Percentiles rank a stretch among this genome's conserved stretches.
Conservation (phyloP, 140 eudicot species). For the Stevia rebaudiana region DNA sequence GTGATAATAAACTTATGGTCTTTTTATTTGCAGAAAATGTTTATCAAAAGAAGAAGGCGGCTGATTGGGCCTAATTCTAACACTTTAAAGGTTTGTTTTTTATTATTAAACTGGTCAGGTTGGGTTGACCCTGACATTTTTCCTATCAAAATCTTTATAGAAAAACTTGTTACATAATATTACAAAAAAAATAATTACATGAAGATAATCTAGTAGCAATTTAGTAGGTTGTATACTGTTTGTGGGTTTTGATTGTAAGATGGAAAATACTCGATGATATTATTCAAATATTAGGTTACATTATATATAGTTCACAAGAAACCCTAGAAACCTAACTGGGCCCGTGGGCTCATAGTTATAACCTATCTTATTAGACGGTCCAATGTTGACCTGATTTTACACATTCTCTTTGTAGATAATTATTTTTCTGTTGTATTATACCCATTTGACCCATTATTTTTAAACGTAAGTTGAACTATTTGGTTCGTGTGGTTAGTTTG, state of each 20-base stretch:
- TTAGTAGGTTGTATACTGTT: neutral
- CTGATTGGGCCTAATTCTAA: constrained; percentile 77
- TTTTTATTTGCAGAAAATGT: constrained; percentile 60
- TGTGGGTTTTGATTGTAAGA: neutral
- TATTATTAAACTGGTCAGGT: neutral
- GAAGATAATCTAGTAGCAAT: neutral
- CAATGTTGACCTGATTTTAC: neutral
- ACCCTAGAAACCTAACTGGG: too few species aligned
- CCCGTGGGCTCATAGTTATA: too few species aligned
- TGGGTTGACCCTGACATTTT: neutral
- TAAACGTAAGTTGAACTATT: neutral
- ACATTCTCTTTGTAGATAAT: neutral
- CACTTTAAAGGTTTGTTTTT: constrained; percentile 66
- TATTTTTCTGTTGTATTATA: neutral
- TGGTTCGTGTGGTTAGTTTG: neutral
- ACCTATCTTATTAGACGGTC: too few species aligned
- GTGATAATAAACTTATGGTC: neutral
- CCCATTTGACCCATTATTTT: neutral
- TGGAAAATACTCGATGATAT: too few species aligned
- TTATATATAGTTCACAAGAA: too few species aligned
- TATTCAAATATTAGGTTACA: too few species aligned
- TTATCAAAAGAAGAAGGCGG: constrained; percentile 84
- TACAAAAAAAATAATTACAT: neutral
- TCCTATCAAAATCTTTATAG: neutral
- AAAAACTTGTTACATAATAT: neutral